These are phyloP conservation scores for Candida awuae DNA, from an alignment of 805 yeast genomes.

Conservation along the genomic window DNA sequence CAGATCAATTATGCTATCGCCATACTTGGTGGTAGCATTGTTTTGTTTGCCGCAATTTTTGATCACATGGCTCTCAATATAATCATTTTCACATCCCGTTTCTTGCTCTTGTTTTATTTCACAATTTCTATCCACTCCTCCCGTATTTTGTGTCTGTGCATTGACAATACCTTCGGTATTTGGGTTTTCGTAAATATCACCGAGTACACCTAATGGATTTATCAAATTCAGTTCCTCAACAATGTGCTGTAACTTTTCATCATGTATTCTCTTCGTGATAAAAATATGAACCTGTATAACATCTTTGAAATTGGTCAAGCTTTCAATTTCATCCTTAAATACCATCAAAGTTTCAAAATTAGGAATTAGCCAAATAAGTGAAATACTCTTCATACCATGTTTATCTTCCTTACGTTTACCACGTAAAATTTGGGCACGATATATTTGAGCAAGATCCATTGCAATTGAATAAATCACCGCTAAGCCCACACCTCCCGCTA, in stretches of 20 bases:
- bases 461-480: conserved; percentile 48
- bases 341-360: conserved; percentile 25
- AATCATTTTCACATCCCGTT: too few relatives aligned
- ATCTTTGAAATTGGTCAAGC: conserved; percentile 19
- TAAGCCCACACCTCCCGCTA: conserved; percentile 63
- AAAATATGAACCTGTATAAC: conserved; percentile 24
- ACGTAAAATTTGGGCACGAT: conserved; percentile 23
- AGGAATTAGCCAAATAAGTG: conserved; percentile 26
- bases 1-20: too few relatives aligned
- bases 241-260: conserved; percentile 13
- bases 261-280: conserved; percentile 21
- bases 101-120: too few relatives aligned
- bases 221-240: neutral
- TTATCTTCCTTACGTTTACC: conserved; percentile 15
- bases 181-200: neutral
- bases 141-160: too few relatives aligned
- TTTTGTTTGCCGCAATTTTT: too few relatives aligned
- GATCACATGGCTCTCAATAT: too few relatives aligned
- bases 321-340: conserved; percentile 25
- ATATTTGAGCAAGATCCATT: conserved; percentile 29
- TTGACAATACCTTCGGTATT: conserved; percentile 3
- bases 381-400: conserved; percentile 15
- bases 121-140: neutral
- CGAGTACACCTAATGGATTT: conserved; percentile 3
- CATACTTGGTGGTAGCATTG: too few relatives aligned